Conservation (phyloP, 2,329 filamentous ascomycete species). For the Trichophyton mentagrophytes region DNA sequence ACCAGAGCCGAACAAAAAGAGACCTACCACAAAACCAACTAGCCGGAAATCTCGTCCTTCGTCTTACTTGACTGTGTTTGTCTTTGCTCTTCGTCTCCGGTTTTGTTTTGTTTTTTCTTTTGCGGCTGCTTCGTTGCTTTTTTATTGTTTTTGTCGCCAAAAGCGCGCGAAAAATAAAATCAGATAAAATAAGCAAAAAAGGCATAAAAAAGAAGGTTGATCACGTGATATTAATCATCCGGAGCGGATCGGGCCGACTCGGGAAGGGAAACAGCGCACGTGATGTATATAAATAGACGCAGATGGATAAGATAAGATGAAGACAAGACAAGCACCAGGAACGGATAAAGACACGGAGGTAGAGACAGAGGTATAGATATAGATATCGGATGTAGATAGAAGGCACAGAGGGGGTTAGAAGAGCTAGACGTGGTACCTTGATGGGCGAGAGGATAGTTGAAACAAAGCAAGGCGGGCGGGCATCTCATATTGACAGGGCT, state of each 20-base stretch:
- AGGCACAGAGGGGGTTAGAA: background rate
- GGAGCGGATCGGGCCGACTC: background rate
- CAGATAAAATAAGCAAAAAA: background rate
- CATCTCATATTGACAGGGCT: background rate
- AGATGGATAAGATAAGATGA: background rate
- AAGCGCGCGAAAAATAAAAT: background rate
- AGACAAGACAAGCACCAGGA: no score
- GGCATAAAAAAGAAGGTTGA: background rate
- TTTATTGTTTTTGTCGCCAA: background rate
- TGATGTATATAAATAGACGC: background rate
- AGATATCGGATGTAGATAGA: background rate
- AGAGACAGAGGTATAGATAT: no score
- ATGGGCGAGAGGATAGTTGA: background rate
- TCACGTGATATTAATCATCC: background rate
- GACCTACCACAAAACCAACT: background rate
- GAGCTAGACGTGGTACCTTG: no score
- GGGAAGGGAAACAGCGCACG: background rate
- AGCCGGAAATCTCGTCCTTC: background rate
- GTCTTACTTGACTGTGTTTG: background rate
- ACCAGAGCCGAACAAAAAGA: background rate
- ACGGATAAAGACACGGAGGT: no score
- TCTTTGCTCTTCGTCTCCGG: background rate
- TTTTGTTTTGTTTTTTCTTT: background rate
- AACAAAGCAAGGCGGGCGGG: background rate
- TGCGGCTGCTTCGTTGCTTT: background rate